These are phyloP conservation scores for Epichloe gansuensis DNA, from an alignment of 2,329 filamentous ascomycete genomes.

Conservation along the genomic window DNA sequence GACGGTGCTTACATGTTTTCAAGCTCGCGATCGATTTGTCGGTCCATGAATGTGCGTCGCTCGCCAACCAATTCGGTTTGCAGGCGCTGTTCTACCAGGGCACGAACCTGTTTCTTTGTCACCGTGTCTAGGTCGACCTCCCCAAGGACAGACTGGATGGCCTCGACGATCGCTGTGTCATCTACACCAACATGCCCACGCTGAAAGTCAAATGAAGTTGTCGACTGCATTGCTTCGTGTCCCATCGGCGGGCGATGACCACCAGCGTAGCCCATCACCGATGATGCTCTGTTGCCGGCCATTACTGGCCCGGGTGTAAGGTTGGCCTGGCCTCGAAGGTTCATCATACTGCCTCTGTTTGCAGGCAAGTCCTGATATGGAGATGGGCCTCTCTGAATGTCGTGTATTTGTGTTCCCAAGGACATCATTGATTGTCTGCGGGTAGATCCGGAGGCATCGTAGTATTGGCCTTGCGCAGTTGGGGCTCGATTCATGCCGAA, in stretches of 20 bases:
- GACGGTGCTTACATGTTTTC: constrained; percentile 63
- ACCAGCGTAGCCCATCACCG: constrained; percentile 33
- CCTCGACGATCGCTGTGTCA: constrained; percentile 68
- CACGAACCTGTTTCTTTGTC: constrained; percentile 93
- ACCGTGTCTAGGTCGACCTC: constrained; percentile 95
- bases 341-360: constrained; percentile 49
- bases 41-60: constrained; percentile 77
- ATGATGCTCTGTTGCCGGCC: constrained; percentile 26
- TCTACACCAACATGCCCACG: constrained; percentile 52
- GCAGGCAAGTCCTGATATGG: constrained; percentile 44
- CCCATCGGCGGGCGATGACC: constrained; percentile 35
- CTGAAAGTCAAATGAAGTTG: constrained; percentile 48
- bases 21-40: constrained; percentile 84
- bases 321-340: constrained; percentile 36
- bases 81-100: constrained; percentile 81
- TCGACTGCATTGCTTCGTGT: constrained; percentile 34
- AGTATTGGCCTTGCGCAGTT: constrained; percentile 32
- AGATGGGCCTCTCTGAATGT: constrained; percentile 36
- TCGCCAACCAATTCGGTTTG: constrained; percentile 83
- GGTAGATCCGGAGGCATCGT: constrained; percentile 37
- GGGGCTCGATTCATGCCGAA: constrained; percentile 42
- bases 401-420: constrained; percentile 34
- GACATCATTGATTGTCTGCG: constrained; percentile 65
- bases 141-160: constrained; percentile 66
- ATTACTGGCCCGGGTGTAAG: constrained; percentile 31